Evolutionary conservation across 352 stramenopile genomes (phyloP), one percentile per base, ranked within the genome.

Genomic region (Phytophthora brassicae): DNA sequence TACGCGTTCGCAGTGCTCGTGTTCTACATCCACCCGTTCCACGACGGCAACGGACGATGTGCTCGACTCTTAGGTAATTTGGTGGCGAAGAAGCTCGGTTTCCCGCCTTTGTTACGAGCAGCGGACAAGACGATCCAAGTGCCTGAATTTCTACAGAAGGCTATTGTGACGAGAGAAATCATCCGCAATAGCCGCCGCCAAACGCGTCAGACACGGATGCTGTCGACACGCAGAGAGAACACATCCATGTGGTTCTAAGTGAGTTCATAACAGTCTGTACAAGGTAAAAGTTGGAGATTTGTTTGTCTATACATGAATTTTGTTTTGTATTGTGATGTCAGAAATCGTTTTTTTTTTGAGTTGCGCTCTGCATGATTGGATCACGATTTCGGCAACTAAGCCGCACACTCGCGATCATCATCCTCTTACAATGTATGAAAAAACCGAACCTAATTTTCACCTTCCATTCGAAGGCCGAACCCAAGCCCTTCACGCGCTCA

Each of bases 1-100:
- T 94, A 91, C 51, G 72, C 80, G 6, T 94, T 91, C 35, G 78
- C 82, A 11, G 79, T 89, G 24, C 68, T 94, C 2, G 84, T 92
- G 43, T 94, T 92, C 59, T 94, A 79, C 58, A 91, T 94, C 46
- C 84, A 94, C 45, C 84, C 84, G n/a, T 93, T 92, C 62, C 79
- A 92, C 57, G 85, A 94, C 52, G 85, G 83, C 39, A 94, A 94
- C 38, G 85, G 85, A 28, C 82, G 84, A 6, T 89, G 79, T n/a
- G 85, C 81, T 22, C 75, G 85, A 3, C 49, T 94, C 31, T 41
- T 92, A 9, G 77, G 83, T 17, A 94, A 94, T 45, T 52, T 94
- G 31, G 66, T 94, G 22, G 79, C 82, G 2, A 86, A 86, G 53
- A 92, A 94, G 46, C 52, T 84, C 1, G 83, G 80, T 1, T 94